Percentiles rank a stretch among this genome's conserved stretches.
These are phyloP conservation scores for Massariosphaeria phaeospora DNA, from an alignment of 495 filamentous ascomycete genomes.

Conservation along the genomic window DNA sequence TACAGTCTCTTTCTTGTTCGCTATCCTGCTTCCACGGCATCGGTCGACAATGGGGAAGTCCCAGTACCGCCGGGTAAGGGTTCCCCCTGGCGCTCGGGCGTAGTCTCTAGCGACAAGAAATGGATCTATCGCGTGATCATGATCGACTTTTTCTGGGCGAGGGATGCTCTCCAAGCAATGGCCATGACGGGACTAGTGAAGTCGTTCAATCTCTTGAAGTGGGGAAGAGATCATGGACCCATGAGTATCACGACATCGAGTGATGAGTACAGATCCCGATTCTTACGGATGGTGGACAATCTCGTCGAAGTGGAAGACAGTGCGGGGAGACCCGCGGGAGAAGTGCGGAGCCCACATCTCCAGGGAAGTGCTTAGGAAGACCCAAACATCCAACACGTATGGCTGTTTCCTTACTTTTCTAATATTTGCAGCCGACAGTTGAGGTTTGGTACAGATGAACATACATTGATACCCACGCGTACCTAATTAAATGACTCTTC, in stretches of 20 bases:
- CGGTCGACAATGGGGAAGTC: constrained; percentile 33
- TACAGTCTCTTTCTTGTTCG: constrained; percentile 66
- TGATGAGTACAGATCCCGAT: constrained; percentile 60
- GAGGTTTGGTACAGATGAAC: no score
- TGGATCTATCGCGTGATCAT: constrained; percentile 59
- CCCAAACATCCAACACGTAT: no score
- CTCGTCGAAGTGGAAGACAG: constrained; percentile 46
- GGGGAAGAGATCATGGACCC: constrained; percentile 46
- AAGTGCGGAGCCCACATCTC: constrained; percentile 2
- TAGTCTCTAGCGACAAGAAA: constrained; percentile 54
- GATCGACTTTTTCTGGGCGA: constrained; percentile 67
- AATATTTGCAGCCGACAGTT: no score
- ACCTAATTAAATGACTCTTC: no score
- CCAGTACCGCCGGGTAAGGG: constrained; percentile 8
- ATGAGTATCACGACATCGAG: constrained; percentile 69
- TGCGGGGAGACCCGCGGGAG: constrained; percentile 11
- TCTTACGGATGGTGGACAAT: constrained; percentile 55
- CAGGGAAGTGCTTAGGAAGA: no score
- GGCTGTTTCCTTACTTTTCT: no score
- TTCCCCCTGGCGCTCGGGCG: constrained; percentile 51
- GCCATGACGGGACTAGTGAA: constrained; percentile 58
- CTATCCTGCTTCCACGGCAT: constrained; percentile 40
- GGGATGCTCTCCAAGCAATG: constrained; percentile 58
- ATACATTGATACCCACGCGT: no score
- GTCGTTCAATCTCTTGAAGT: constrained; percentile 54